Evolutionary conservation across 2,329 filamentous ascomycete species (phyloP), one percentile per base, ranked within the genome.

Genomic region (Trichoderma aggressivum): DNA sequence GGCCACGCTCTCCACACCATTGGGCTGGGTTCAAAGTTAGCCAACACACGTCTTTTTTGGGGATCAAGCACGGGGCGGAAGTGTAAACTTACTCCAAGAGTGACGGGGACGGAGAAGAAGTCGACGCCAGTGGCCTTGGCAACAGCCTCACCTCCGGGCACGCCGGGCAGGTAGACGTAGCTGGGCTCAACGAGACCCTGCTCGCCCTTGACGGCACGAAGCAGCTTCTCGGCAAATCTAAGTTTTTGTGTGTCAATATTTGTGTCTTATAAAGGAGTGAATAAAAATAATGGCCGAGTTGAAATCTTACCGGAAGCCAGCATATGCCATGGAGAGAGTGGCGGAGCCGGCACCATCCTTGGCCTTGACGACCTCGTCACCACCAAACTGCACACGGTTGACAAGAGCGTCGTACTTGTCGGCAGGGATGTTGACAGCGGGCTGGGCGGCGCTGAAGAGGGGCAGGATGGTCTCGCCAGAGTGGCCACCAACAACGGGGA

Each of bases 381-480:
- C 96, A 81, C 96, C 96, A 77, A 98, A 98, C 84, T 99, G 96
- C 71, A 98, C 93, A 86, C 96, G 94, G 85, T 98, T 92, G 79
- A 97, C 90, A 64, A 99, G 88, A 75, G 89, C 92, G 79, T 95
- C 93, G 78, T 97, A 92, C 87, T 97, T 96, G 81, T 98, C 94
- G 73, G 88, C 87, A 60, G 95, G 94, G 74, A 98, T 96, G 73
- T 88, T 87, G 79, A 96, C 91, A 56, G 88, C 81, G 71, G 94
- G 94, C 80, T 91, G 89, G 76, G 93, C 89, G 86, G 96, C 91
- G 89, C 94, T 97, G 89, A 98, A 97, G 73, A 99, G 89, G 64
- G 96, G 96, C 71, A 99, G 94, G 79, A 99, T 99, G 78, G 96
- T 99, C 87, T 95, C 94, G 80, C 96, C 96, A 73, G 94, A 98